phyloP scores from a whole-genome alignment of 208 protist species.

The Trypanosoma theileri region DNA sequence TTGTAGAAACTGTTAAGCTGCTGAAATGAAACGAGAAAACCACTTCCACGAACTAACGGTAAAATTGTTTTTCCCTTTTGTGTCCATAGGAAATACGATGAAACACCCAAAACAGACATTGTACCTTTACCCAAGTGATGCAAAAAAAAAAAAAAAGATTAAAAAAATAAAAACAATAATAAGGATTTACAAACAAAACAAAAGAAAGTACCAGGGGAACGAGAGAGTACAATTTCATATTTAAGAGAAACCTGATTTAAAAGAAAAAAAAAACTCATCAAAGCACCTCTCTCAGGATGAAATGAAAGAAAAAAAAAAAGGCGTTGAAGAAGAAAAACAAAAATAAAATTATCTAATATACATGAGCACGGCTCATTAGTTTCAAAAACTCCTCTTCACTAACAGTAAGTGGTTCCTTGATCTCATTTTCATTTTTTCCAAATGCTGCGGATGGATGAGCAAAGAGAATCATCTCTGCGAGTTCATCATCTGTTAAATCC shows the following conservation, averaged over 20 bases:
- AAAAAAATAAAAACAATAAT: slow-evolving; percentile 15
- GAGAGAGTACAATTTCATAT: too few species aligned
- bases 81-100: slow-evolving; percentile 89
- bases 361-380: slow-evolving; percentile 96
- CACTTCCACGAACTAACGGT: slow-evolving; percentile 81
- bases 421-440: slow-evolving; percentile 52
- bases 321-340: not conserved
- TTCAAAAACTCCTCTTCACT: slow-evolving; percentile 93
- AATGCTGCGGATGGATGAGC: slow-evolving; percentile 71
- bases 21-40: slow-evolving; percentile 72
- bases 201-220: not conserved
- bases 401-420: slow-evolving; percentile 71
- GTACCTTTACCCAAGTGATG: not conserved
- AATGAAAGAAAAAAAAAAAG: slow-evolving; percentile 4
- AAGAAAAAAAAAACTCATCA: not conserved
- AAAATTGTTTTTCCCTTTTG: slow-evolving; percentile 84
- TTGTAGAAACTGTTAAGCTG: slow-evolving; percentile 73
- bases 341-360: slow-evolving; percentile 50
- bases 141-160: slow-evolving; percentile 27
- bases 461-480: slow-evolving; percentile 97
- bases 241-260: too few species aligned
- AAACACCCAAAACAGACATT: slow-evolving; percentile 79
- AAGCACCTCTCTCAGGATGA: not conserved
- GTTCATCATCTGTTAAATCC: slow-evolving; percentile 95
- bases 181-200: not conserved